Percentiles rank a stretch among this genome's conserved stretches.
Conservation (phyloP, 2,329 filamentous ascomycete species). For the Orbilia quercus region DNA sequence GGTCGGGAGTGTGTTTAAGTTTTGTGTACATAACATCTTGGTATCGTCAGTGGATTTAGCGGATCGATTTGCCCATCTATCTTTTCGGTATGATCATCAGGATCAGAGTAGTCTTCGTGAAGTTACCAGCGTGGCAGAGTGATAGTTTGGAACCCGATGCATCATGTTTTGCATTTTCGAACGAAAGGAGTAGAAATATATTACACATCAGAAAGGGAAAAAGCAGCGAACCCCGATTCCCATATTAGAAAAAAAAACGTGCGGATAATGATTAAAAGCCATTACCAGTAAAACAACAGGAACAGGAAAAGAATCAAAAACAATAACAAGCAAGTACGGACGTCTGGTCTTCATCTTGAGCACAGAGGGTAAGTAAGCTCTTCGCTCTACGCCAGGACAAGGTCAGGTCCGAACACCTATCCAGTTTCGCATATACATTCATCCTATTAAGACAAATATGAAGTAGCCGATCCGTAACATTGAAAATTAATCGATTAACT, state of each 20-base stretch:
- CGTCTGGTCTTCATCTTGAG: constrained; percentile 18
- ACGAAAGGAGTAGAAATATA: constrained; percentile 42
- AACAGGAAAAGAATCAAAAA: constrained; percentile 18
- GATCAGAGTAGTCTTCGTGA: no score
- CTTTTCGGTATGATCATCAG: no score
- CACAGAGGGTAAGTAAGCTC: background rate
- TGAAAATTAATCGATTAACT: constrained; percentile 40
- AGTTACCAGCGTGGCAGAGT: background rate
- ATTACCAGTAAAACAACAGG: constrained; percentile 11
- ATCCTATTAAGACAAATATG: background rate
- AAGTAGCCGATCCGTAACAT: background rate
- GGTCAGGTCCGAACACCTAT: background rate
- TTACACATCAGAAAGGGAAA: constrained; percentile 39
- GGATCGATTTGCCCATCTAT: no score
- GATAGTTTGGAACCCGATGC: constrained; percentile 25
- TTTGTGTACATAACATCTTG: no score
- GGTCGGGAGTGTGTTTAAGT: background rate
- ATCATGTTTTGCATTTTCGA: constrained; percentile 39
- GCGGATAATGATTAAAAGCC: constrained; percentile 52
- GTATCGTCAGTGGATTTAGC: no score
- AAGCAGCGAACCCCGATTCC: constrained; percentile 31
- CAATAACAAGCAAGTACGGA: no score
- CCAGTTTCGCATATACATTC: constrained; percentile 14
- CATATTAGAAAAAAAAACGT: constrained; percentile 37
- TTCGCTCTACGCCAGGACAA: no score